Evolutionary conservation across 179 eudicot species (phyloP), one percentile per base, ranked within the genome.

Genomic region (Vitellaria paradoxa): DNA sequence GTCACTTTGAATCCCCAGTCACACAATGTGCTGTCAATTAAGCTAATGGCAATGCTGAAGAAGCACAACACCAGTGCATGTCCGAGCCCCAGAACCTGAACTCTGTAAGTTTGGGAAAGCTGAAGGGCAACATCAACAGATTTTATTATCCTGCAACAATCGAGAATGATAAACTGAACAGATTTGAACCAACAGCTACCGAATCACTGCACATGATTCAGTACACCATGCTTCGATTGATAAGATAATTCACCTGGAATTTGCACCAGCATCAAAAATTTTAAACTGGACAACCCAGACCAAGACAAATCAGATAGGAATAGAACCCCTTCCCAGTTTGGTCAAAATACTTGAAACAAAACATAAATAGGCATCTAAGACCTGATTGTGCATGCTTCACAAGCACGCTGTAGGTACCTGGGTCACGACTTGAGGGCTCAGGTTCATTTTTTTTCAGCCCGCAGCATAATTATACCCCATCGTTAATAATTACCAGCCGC

Each of bases 61-160:
- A 82, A 66, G 66, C 61, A 70, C 56, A 77, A 70, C 46, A 82
- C 85, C 18, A 82, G 7, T 1, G 72, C 77, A 79, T 60, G 73
- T 49, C 89, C 89, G 73, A 78, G 74, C 20, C 82, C 87, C 70
- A 21, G 21, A 74, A 56, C 68, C 64, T 70, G 79, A 72, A 84
- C 30, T 52, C 81, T 62, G 45, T 71, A 86, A 15, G 69, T 79
- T 52, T 83, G 81, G 52, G 86, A 83, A 71, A 86, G 86, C 77
- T 79, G 78, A 77, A 86, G 86, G 67, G 78, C 85, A 69, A 59
- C 77, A 72, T 86, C 83, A 47, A 86, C 70, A 59, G 85, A 83
- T 67, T 74, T 69, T 55, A 69, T 53, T 64, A 86, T 81, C 81
- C 88, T 86, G 86, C 61, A 74, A 74, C 13, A 64, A 42, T 17